These are phyloP conservation scores for Fusarium napiforme DNA, from an alignment of 2,329 filamentous ascomycete genomes.

Conservation along the genomic window DNA sequence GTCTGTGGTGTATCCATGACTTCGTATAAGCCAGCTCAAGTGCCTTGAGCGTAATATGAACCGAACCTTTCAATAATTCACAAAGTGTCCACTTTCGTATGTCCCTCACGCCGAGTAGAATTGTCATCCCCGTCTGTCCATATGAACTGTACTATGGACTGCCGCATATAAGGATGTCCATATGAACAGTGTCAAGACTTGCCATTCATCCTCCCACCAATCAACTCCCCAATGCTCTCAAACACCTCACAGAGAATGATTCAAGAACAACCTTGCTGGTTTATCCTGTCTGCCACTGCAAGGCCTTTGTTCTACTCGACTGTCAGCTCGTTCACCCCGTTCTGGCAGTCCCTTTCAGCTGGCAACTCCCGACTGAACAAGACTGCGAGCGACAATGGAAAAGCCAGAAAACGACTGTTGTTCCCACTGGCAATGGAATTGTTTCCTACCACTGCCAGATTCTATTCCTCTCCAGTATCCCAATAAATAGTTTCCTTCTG, in stretches of 20 bases:
- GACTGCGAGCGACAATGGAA: neutral
- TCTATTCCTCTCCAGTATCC: rapidly evolving
- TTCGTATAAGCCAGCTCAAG: rapidly evolving
- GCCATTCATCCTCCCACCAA: neutral
- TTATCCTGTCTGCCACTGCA: rapidly evolving
- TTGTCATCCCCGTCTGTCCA: rapidly evolving
- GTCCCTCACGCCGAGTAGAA: neutral
- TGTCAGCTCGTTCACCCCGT: rapidly evolving
- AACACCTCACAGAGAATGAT: neutral
- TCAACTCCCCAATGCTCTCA: neutral
- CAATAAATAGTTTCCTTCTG: neutral
- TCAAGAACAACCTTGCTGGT: rapidly evolving
- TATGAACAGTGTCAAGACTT: neutral
- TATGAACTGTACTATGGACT: neutral
- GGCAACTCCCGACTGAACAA: neutral
- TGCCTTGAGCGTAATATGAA: no score
- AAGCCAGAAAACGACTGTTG: no score
- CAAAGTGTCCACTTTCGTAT: rapidly evolving
- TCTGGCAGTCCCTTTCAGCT: neutral
- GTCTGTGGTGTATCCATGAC: rapidly evolving
- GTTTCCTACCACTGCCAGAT: rapidly evolving
- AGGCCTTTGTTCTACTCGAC: rapidly evolving
- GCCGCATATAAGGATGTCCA: no score
- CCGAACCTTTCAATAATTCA: neutral
- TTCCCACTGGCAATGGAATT: neutral